A percentile compares a stretch with the other conserved stretches of the same genome.
These are phyloP conservation scores for Pyrenophora graminea DNA, from an alignment of 2,329 filamentous ascomycete genomes.

Conservation along the genomic window DNA sequence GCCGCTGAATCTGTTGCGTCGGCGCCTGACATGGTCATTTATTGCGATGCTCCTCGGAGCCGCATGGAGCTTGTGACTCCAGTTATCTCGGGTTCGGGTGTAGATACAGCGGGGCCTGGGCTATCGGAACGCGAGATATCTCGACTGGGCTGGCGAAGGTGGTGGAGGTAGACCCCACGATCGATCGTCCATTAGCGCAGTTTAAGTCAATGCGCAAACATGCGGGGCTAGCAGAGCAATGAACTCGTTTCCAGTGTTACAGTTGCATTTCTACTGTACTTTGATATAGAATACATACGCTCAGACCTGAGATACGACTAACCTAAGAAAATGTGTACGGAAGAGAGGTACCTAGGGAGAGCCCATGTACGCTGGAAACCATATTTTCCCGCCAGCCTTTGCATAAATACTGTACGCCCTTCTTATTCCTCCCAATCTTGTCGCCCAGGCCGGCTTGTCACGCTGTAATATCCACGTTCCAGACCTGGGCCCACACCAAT, in stretches of 20 bases:
- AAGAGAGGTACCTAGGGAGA: not conserved
- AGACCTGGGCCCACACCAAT: not conserved
- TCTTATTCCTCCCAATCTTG: not conserved
- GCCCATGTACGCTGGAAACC: conserved; percentile 12
- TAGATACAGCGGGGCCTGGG: conserved; percentile 12
- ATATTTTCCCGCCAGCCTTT: conserved; percentile 17
- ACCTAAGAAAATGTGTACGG: conserved; percentile 7
- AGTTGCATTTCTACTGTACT: not conserved
- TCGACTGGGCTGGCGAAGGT: conserved; percentile 9
- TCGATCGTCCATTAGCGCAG: conserved; percentile 17
- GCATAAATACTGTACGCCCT: conserved; percentile 11
- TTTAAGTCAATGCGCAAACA: conserved; percentile 16
- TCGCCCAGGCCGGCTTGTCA: not conserved
- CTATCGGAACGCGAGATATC: conserved; percentile 12
- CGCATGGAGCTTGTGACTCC: conserved; percentile 36
- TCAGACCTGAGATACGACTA: conserved; percentile 3
- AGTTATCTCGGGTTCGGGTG: conserved; percentile 8
- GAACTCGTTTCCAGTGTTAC: not conserved
- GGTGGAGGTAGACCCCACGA: conserved; percentile 17
- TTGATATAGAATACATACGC: conserved; percentile 1
- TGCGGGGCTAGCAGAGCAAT: conserved; percentile 8
- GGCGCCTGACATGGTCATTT: conserved; percentile 44
- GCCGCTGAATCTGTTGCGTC: conserved; percentile 37
- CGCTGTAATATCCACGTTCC: not conserved
- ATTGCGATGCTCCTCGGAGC: conserved; percentile 42